Percentiles rank a stretch among this genome's conserved stretches.
phyloP scores from a whole-genome alignment of 192 early-diverging fungal genomes.

The Martensiomyces pterosporus region DNA sequence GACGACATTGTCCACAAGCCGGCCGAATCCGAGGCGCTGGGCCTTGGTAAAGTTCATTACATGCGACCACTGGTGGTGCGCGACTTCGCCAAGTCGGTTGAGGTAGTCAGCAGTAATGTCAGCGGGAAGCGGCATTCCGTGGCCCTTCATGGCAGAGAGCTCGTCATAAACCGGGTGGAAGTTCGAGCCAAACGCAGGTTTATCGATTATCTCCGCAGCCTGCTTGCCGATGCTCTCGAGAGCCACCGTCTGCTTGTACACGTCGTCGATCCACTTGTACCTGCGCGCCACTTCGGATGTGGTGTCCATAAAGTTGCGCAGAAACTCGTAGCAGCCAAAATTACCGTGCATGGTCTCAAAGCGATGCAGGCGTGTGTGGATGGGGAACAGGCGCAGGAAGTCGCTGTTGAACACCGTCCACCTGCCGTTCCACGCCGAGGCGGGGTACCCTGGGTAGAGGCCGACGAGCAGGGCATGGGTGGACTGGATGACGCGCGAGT shows the following conservation, averaged over 20 bases:
- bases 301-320: conserved; percentile 13
- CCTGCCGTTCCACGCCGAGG: not conserved
- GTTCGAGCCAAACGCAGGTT: conserved; percentile 18
- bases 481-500: conserved; percentile 61
- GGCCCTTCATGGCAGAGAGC: conserved; percentile 26
- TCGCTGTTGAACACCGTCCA: conserved; percentile 13
- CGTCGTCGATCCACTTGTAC: conserved; percentile 28
- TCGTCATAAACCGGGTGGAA: conserved; percentile 39
- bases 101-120: conserved; percentile 15
- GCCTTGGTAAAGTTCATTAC: conserved; percentile 1
- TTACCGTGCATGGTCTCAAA: conserved; percentile 38
- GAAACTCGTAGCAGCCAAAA: conserved; percentile 36
- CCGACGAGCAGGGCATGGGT: conserved; percentile 59
- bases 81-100: conserved; percentile 12
- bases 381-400: conserved; percentile 18
- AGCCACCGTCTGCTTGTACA: conserved; percentile 22
- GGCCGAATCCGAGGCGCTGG: conserved; percentile 39
- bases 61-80: conserved; percentile 28
- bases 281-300: not conserved
- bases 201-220: conserved; percentile 9
- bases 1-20: conserved; percentile 18
- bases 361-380: conserved; percentile 17
- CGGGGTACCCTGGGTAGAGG: conserved; percentile 47
- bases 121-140: conserved; percentile 25
- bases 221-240: conserved; percentile 23